Evolutionary conservation across 192 early-diverging fungal genomes (phyloP), one percentile per base, ranked within the genome.

Genomic region (Coemansia sp.): DNA sequence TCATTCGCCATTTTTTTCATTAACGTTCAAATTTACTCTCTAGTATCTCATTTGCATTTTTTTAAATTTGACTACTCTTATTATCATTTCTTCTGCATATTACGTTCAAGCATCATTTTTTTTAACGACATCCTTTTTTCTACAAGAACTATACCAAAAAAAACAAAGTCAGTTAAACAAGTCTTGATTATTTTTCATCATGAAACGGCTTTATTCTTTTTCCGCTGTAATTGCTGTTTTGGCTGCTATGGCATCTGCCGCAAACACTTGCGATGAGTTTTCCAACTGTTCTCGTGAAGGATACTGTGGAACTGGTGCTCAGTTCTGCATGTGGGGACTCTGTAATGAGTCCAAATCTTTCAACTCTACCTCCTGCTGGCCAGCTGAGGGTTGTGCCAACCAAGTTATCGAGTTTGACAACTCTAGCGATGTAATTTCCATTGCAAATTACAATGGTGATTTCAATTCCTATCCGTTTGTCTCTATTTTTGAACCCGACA

Each of bases 291-390:
- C 29, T 35, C 68, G 60, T 38, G 61, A 72, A 25, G 78, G 78
- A 35, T 72, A 65, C 45, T 79, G 78, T 58, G 55, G 60, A 37
- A 41, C 56, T 25, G 58, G 53, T 28, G 53, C 67, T 29, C 49
- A 51, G 45, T 71, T 68, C 67, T 79, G 78, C 55, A 59, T 72
- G 61, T 64, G 50, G 42, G 57, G 57, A 24, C 51, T 64, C 38
- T 79, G 78, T 42, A 53, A 77, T 24, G 27, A 24, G 8, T 13
- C 35, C 7, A 53, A 55, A 14, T 77, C 73, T 17, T 79, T 48
- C 54, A 62, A 69, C 42, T 42, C 68, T 7, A 66, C 60, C 7
- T 72, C 63, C 5, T 79, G 73, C 67, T 67, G 67, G 70, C 46
- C 64, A 33, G 39, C 66, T 17, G 64, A 65, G 47, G 58, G 59